These are phyloP conservation scores for Centella asiatica DNA, from an alignment of 129 eudicot genomes.

Conservation along the genomic window DNA sequence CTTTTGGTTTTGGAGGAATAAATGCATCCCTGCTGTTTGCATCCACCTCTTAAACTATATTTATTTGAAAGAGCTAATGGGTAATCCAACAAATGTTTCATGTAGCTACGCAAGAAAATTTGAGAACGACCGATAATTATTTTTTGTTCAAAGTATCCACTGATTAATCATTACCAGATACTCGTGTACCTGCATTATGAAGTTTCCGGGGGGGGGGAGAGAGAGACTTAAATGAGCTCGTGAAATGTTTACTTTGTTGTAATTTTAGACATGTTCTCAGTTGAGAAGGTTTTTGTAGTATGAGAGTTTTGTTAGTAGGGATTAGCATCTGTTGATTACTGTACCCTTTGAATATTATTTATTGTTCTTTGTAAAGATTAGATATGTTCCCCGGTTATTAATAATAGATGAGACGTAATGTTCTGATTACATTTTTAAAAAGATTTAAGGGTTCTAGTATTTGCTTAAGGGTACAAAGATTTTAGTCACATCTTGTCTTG, in stretches of 20 bases:
- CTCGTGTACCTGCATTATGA: too few relatives aligned
- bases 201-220: too few relatives aligned
- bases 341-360: background rate
- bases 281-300: background rate
- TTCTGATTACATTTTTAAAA: too few relatives aligned
- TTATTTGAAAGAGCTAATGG: background rate
- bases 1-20: slow-evolving; percentile 98
- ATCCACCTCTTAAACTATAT: slow-evolving; percentile 16
- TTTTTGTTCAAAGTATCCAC: too few relatives aligned
- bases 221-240: too few relatives aligned
- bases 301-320: background rate
- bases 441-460: too few relatives aligned
- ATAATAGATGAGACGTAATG: too few relatives aligned
- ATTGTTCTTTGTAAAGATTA: background rate
- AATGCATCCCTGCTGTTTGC: slow-evolving; percentile 75
- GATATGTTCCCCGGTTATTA: background rate
- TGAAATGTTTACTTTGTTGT: background rate
- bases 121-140: too few relatives aligned
- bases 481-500: too few relatives aligned
- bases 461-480: too few relatives aligned
- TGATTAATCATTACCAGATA: too few relatives aligned
- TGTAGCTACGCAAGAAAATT: background rate
- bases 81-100: background rate
- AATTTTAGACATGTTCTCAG: background rate
- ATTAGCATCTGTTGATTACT: background rate